phyloP scores from a whole-genome alignment of 2,329 filamentous ascomycete genomes.

The Neurospora crassa region DNA sequence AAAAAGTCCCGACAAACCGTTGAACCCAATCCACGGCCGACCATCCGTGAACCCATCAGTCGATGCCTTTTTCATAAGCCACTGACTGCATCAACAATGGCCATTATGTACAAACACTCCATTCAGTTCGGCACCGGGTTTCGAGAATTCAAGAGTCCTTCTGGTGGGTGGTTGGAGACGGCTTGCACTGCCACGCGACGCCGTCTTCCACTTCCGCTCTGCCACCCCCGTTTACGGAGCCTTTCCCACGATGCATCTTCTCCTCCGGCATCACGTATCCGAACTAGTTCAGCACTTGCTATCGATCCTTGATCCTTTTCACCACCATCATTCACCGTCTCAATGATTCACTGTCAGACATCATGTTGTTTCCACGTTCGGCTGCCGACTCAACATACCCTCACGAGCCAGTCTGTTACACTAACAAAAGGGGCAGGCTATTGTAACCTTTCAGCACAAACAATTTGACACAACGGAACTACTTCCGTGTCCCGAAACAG shows the following conservation, averaged over 20 bases:
- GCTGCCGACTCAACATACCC: neutral
- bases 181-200: neutral
- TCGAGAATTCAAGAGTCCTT: neutral
- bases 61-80: neutral
- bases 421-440: neutral
- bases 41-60: neutral
- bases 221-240: neutral
- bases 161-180: neutral
- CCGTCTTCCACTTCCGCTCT: neutral
- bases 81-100: neutral
- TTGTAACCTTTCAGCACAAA: neutral
- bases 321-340: neutral
- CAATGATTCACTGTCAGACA: neutral
- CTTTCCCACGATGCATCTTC: neutral
- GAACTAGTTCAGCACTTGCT: neutral
- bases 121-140: neutral
- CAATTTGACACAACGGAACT: neutral
- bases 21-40: neutral
- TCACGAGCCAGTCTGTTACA: neutral
- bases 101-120: neutral
- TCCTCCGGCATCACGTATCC: neutral
- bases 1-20: neutral
- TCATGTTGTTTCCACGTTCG: accelerated
- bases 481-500: neutral
- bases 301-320: neutral